Conservation (phyloP, 179 eudicot species). For the Carnegiea gigantea region DNA sequence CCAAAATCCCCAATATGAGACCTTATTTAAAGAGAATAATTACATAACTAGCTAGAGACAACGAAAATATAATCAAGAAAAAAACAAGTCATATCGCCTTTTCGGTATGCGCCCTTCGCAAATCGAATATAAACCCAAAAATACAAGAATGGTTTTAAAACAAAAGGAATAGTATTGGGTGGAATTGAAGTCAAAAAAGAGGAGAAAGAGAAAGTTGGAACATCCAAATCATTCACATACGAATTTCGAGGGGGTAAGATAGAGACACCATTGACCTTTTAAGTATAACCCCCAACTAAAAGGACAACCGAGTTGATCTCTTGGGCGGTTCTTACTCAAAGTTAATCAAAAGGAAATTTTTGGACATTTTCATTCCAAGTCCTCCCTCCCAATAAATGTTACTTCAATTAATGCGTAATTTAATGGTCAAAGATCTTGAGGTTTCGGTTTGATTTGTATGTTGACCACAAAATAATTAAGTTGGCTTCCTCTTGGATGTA, state of each 20-base stretch:
- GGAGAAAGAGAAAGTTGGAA: background rate
- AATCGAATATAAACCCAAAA: too few relatives aligned
- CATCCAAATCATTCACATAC: background rate
- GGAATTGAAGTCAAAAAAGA: background rate
- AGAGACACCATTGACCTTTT: background rate
- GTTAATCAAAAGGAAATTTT: background rate
- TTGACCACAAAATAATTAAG: background rate
- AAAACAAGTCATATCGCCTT: too few relatives aligned
- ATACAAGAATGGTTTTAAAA: too few relatives aligned
- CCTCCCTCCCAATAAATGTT: slow-evolving; percentile 3
- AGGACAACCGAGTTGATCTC: background rate
- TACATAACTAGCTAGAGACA: too few relatives aligned
- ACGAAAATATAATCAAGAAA: too few relatives aligned
- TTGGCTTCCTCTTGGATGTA: too few relatives aligned
- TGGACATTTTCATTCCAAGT: background rate
- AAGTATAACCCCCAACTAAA: background rate
- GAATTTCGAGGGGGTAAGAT: background rate
- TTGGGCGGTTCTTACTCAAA: background rate
- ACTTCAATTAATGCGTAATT: background rate
- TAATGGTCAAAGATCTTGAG: background rate
- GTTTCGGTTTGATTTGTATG: background rate
- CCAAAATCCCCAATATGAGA: too few relatives aligned
- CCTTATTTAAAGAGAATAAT: too few relatives aligned
- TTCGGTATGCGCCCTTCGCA: too few relatives aligned
- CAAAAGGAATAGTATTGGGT: background rate